Percentiles rank a stretch among this genome's conserved stretches.
Conservation (phyloP, 108 stramenopile species). For the Craspedostauros australis region DNA sequence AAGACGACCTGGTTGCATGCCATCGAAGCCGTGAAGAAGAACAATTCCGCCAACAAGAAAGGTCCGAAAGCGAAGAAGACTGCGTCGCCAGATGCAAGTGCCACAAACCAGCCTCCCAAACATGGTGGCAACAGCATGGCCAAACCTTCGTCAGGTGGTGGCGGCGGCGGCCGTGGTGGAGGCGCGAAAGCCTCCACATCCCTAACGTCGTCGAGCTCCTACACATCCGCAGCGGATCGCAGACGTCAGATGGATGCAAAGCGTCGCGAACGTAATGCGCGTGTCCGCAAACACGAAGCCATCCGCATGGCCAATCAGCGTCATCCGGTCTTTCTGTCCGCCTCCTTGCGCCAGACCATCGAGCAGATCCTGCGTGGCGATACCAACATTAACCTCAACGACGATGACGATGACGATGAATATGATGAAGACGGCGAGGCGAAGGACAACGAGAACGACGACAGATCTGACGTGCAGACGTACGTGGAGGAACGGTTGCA, state of each 20-base stretch:
- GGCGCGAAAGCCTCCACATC: slow-evolving; percentile 34
- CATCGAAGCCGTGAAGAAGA: slow-evolving; percentile 28
- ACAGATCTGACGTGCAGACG: slow-evolving; percentile 26
- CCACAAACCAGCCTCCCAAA: not conserved
- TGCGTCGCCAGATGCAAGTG: too few species aligned
- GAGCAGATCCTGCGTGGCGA: slow-evolving; percentile 54
- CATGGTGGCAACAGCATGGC: slow-evolving; percentile 15
- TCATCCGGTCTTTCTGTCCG: slow-evolving; percentile 69
- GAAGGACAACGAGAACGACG: slow-evolving; percentile 8
- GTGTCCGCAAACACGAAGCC: slow-evolving; percentile 63
- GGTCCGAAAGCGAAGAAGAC: not conserved
- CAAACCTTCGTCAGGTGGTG: slow-evolving; percentile 4
- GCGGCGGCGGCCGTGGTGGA: too few species aligned
- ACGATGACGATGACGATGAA: slow-evolving; percentile 35
- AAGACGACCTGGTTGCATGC: slow-evolving; percentile 74
- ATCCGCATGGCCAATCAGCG: slow-evolving; percentile 70
- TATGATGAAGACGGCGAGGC: slow-evolving; percentile 23
- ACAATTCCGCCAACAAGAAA: slow-evolving; percentile 1
- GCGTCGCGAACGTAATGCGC: slow-evolving; percentile 38
- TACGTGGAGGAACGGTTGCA: slow-evolving; percentile 65
- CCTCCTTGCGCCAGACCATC: slow-evolving; percentile 51
- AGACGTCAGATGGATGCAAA: slow-evolving; percentile 32
- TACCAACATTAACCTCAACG: not conserved
- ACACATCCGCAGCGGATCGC: slow-evolving; percentile 37
- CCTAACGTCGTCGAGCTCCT: slow-evolving; percentile 20